phyloP scores from a whole-genome alignment of 331 rosid species.

The Acacia pycnantha region DNA sequence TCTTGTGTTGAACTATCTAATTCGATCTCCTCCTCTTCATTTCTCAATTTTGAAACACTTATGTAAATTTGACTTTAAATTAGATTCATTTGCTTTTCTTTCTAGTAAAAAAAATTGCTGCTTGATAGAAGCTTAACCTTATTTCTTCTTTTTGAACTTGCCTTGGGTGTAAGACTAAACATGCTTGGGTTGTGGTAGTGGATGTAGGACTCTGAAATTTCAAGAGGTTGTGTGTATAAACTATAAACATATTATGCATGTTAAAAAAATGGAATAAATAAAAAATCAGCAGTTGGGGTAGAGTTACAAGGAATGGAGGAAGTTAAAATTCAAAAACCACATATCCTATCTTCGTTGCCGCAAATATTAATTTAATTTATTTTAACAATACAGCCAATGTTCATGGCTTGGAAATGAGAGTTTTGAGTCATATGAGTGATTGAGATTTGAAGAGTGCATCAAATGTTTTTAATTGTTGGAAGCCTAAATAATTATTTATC shows the following conservation, averaged over 20 bases:
- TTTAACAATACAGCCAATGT: background rate
- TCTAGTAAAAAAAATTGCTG: background rate
- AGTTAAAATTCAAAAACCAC: background rate
- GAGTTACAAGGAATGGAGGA: background rate
- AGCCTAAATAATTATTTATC: background rate
- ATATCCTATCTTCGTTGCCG: background rate
- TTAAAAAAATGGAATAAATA: background rate
- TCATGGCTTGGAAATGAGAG: background rate
- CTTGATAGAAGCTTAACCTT: background rate
- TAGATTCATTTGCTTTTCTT: background rate
- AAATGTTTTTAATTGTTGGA: background rate
- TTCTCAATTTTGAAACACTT: slow-evolving; percentile 11
- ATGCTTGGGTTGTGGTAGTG: background rate
- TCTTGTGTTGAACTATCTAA: slow-evolving; percentile 16
- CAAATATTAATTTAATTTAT: too few species aligned
- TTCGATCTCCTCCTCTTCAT: background rate
- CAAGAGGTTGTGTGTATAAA: background rate
- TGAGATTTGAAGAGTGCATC: background rate
- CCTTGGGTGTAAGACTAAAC: slow-evolving; percentile 12
- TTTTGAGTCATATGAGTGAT: too few species aligned
- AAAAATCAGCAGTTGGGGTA: background rate
- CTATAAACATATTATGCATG: background rate
- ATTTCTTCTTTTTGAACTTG: background rate
- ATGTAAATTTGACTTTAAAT: background rate
- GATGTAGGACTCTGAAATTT: slow-evolving; percentile 1